Evolutionary conservation across 169 alveolate species (phyloP).

Genomic region (Eimeria praecox): DNA sequence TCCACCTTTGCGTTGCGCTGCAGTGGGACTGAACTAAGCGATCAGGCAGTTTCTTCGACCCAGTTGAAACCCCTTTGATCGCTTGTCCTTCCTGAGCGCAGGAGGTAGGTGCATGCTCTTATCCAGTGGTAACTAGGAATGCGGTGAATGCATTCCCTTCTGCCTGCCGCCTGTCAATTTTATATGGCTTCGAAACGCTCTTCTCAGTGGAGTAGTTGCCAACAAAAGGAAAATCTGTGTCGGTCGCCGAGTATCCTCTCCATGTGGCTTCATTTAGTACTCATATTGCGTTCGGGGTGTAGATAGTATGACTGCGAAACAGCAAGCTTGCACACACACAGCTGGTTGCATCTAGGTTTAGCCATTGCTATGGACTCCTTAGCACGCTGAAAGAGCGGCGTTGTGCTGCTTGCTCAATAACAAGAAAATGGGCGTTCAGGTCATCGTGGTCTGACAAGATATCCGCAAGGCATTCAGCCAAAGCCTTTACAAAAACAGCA

Average conservation of each 20-base stretch:
- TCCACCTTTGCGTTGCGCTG: background rate
- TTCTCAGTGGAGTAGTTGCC: background rate
- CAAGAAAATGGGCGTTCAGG: background rate
- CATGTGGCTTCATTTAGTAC: background rate
- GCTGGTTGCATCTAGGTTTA: background rate
- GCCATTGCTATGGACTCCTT: background rate
- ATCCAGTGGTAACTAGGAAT: background rate
- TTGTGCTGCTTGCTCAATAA: background rate
- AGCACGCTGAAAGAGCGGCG: background rate
- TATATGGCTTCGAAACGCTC: background rate
- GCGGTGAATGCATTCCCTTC: background rate
- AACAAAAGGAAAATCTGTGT: background rate
- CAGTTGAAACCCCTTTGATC: background rate
- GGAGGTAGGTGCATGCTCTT: background rate
- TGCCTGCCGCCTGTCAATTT: background rate
- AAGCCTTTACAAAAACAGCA: background rate
- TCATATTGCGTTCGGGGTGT: background rate
- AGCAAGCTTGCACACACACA: background rate
- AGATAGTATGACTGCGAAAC: conserved; percentile 8
- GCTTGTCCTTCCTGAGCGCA: background rate
- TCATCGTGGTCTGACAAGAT: too few species aligned
- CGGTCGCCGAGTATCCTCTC: background rate
- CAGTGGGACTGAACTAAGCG: background rate
- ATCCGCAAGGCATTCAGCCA: background rate
- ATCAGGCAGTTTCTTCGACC: background rate